Percentiles rank a stretch among this genome's conserved stretches.
These are phyloP conservation scores for Penicillium frequentans DNA, from an alignment of 2,329 filamentous ascomycete genomes.

Conservation along the genomic window DNA sequence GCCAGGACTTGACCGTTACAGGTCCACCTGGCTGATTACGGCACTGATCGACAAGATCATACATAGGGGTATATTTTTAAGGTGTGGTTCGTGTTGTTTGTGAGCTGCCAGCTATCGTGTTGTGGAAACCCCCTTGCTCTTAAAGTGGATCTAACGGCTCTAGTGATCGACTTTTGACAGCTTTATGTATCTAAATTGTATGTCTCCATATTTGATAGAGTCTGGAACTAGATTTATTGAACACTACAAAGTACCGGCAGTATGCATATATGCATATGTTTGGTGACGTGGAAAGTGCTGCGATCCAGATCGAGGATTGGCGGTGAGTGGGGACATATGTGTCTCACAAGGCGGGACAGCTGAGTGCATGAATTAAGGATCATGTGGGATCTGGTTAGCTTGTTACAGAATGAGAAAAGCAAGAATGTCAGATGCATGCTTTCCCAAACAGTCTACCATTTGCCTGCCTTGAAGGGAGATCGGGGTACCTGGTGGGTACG, in stretches of 20 bases:
- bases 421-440: not conserved
- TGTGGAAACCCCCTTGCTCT: not conserved
- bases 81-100: not conserved
- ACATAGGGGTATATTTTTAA: not conserved
- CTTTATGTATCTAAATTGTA: not conserved
- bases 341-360: not conserved
- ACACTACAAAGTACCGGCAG: not conserved
- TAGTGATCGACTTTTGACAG: not conserved
- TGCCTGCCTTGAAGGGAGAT: not conserved
- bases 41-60: not conserved
- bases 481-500: not conserved
- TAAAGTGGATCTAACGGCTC: not conserved
- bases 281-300: not conserved
- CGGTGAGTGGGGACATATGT: not conserved
- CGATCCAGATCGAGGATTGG: not conserved
- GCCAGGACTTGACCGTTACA: not conserved
- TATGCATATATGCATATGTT: too few species aligned
- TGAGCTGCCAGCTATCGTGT: not conserved
- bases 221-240: not conserved
- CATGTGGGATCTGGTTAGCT: not conserved
- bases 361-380: not conserved
- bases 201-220: not conserved
- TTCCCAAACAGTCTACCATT: not conserved
- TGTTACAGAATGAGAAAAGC: not conserved
- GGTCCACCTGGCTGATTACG: not conserved